Evolutionary conservation across 1,284 basidiomycete species (phyloP).

Genomic region (Amylostereum areolatum): DNA sequence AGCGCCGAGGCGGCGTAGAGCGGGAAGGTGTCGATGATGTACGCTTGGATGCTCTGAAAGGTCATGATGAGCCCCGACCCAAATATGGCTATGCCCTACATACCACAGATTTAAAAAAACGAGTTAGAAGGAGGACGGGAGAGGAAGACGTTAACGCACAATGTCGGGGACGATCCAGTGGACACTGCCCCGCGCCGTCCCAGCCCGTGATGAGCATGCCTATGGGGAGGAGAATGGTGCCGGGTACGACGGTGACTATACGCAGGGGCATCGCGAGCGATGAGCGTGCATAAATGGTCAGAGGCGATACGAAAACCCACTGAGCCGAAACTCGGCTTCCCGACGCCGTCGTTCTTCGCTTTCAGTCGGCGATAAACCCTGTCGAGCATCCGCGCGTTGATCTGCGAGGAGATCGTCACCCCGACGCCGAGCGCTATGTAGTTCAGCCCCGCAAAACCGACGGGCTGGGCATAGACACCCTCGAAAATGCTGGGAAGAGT

Average conservation of each 20-base stretch:
- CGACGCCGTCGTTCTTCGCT: conserved; percentile 42
- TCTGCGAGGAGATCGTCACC: conserved; percentile 44
- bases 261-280: not conserved
- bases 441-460: conserved; percentile 53
- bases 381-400: conserved; percentile 55
- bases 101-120: not conserved
- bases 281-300: not conserved
- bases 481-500: conserved; percentile 60
- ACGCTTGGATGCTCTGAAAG: conserved; percentile 56
- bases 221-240: conserved; percentile 45
- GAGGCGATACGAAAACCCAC: conserved; percentile 12
- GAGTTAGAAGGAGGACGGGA: too few relatives aligned
- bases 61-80: conserved; percentile 50
- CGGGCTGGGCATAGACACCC: conserved; percentile 38
- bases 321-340: conserved; percentile 46
- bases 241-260: conserved; percentile 56
- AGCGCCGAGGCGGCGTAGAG: conserved; percentile 61
- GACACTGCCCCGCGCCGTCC: conserved; percentile 44
- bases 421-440: conserved; percentile 64
- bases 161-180: conserved; percentile 69
- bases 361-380: conserved; percentile 46
- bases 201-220: conserved; percentile 66
- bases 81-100: conserved; percentile 45
- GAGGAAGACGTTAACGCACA: conserved; percentile 32
- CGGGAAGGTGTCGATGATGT: conserved; percentile 64